Conservation (phyloP, 345 rosid genomes). For the Turnera subulata region DNA sequence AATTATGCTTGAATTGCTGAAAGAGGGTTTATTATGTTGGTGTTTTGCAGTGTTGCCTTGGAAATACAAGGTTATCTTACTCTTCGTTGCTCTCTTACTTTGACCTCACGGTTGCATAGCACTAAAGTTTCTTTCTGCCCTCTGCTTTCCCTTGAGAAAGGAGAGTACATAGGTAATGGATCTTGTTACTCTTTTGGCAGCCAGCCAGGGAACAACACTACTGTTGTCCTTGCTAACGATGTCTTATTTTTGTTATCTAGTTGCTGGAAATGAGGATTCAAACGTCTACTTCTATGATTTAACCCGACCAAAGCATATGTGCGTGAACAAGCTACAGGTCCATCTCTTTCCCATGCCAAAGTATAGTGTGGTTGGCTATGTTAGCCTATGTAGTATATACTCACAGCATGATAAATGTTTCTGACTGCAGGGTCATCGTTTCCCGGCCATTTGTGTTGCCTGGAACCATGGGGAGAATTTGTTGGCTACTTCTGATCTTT, state of each 20-base stretch:
- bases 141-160: constrained; percentile 80
- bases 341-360: neutral
- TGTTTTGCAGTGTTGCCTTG: constrained; percentile 67
- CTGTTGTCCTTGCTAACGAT: constrained; percentile 1
- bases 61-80: constrained; percentile 83
- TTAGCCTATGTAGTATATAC: neutral
- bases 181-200: neutral
- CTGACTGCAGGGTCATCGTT: constrained; percentile 79
- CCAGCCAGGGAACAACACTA: constrained; percentile 11
- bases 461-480: constrained; percentile 99
- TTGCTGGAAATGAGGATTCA: constrained; percentile 92
- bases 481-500: constrained; percentile 89
- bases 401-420: constrained; percentile 2
- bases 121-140: constrained; percentile 89
- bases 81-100: constrained; percentile 77
- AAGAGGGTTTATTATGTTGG: constrained; percentile 11
- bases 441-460: constrained; percentile 75
- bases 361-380: neutral
- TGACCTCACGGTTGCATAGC: constrained; percentile 62
- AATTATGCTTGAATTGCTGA: constrained; percentile 7
- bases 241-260: constrained; percentile 32
- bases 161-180: constrained; percentile 82
- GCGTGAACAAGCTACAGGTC: constrained; percentile 97
- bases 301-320: constrained; percentile 79
- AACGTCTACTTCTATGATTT: constrained; percentile 88